These are phyloP conservation scores for Recurvomyces mirabilis DNA, from an alignment of 495 filamentous ascomycete species.

Conservation along the genomic window DNA sequence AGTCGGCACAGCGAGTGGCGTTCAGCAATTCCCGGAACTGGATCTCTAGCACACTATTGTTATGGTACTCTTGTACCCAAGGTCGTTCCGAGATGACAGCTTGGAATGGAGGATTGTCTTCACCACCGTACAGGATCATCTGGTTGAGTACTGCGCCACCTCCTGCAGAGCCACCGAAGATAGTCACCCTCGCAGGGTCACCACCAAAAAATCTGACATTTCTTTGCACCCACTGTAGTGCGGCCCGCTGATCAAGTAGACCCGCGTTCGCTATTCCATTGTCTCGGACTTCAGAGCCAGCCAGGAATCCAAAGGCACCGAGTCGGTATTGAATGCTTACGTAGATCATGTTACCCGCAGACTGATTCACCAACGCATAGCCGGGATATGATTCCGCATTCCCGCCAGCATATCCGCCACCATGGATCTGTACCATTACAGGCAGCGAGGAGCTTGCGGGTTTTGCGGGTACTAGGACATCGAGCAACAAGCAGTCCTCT, in stretches of 20 bases:
- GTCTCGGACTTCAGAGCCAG: constrained; percentile 22
- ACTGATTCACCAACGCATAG: constrained; percentile 9
- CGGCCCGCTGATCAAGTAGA: constrained; percentile 27
- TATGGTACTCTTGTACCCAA: constrained; percentile 20
- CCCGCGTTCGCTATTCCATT: constrained; percentile 27
- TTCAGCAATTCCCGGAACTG: constrained; percentile 15
- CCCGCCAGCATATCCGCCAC: constrained; percentile 3
- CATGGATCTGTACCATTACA: constrained; percentile 7
- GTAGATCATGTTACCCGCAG: constrained; percentile 19
- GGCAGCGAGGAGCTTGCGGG: neutral
- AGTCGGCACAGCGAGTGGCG: constrained; percentile 12
- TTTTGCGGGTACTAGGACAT: constrained; percentile 2
- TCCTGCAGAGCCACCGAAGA: constrained; percentile 26
- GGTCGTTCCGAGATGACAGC: constrained; percentile 16
- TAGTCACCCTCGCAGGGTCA: constrained; percentile 23
- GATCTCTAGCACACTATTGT: constrained; percentile 15
- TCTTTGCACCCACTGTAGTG: constrained; percentile 28
- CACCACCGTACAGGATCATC: constrained; percentile 21
- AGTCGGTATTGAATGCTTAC: constrained; percentile 30
- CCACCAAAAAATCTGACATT: constrained; percentile 19
- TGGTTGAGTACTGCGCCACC: constrained; percentile 19
- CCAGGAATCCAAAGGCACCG: constrained; percentile 28
- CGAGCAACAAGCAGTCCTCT: constrained; percentile 5
- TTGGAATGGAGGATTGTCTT: constrained; percentile 17
- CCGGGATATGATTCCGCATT: constrained; percentile 9